Base-by-base conservation (phyloP, 2,329 filamentous ascomycete genomes). In the Talaromyces pinophilus region DNA sequence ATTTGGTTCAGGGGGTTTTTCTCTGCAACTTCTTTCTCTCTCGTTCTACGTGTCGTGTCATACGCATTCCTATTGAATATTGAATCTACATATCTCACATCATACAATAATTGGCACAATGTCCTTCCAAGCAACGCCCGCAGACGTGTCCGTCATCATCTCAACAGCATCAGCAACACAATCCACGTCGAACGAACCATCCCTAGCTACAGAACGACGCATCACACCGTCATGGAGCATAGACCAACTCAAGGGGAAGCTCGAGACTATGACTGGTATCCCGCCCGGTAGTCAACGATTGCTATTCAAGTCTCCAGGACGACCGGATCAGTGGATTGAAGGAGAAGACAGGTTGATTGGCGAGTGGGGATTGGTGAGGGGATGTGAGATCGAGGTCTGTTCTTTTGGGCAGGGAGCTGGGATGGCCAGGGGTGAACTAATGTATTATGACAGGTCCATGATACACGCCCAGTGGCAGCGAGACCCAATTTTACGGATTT, bases 221-320 rank as follows among this genome's bases (percentile, higher is more conserved):
- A 88, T 98, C 77, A 94, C 92, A 30, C 94, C 94, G 15, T 90
- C 93, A 71, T 99, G 95, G 95, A 90, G 90, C 68, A 90, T 99
- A 75, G 84, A 86, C 64, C 89, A 92, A 73, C 85, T 98, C 73
- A 97, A 94, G 82, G 81, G 85, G 63, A 96, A 95, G 79, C 88
- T 99, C 62, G 94, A 98, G 80, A 90, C 92, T 68, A 89, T 98
- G 80, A 98, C 94, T 1, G 95, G 95, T 68, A 88, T 98, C 44
- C 94, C 95, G 17, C 91, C 93, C 11, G 86, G 85, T 35, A 88
- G 85, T 67, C 95, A 98, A 78, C 87, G 84, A 69, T 85, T 99
- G 68, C 88, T 84, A 35, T 83, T 97, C 75, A 91, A 89, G 76
- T 82, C 88, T 17, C 83, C 85, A 30, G 85, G 85, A 40, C 79